Percentiles rank a stretch among this genome's conserved stretches.
Evolutionary conservation across 208 protist species (phyloP).

Genomic region (Naegleria gruberi): DNA sequence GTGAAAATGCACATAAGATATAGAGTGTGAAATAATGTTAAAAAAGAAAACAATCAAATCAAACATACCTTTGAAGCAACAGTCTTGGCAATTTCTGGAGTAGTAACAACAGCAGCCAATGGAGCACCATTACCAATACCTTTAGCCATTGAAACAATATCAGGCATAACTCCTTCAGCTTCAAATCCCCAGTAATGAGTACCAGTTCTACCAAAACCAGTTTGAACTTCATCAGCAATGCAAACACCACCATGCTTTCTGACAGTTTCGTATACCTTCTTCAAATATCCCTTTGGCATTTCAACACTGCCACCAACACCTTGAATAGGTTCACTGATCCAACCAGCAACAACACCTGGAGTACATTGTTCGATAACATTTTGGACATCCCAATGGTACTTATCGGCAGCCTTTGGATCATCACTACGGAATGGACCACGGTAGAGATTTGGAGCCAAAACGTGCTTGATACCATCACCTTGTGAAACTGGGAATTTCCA

Average conservation of each 20-base stretch:
- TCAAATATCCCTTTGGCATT: slow-evolving; percentile 49
- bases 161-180: slow-evolving; percentile 30
- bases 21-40: too few species aligned
- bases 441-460: slow-evolving; percentile 30
- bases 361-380: slow-evolving; percentile 36
- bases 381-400: slow-evolving; percentile 37
- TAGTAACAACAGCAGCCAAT: slow-evolving; percentile 56
- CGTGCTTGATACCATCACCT: not conserved
- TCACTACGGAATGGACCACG: slow-evolving; percentile 3
- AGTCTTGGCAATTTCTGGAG: slow-evolving; percentile 44
- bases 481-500: slow-evolving; percentile 38
- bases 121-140: slow-evolving; percentile 61
- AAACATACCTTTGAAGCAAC: slow-evolving; percentile 43
- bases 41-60: too few species aligned
- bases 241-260: slow-evolving; percentile 50
- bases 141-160: slow-evolving; percentile 45
- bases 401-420: slow-evolving; percentile 21
- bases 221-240: slow-evolving; percentile 61
- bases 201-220: slow-evolving; percentile 57
- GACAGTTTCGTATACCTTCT: slow-evolving; percentile 40
- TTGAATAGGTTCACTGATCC: slow-evolving; percentile 34
- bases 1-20: slow-evolving; percentile 33
- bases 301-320: slow-evolving; percentile 47
- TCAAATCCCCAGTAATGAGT: slow-evolving; percentile 58
- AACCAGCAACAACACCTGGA: slow-evolving; percentile 30